A percentile compares a stretch with the other conserved stretches of the same genome.
Conservation (phyloP, 768 basidiomycete species). For the Naganishia randhawae region DNA sequence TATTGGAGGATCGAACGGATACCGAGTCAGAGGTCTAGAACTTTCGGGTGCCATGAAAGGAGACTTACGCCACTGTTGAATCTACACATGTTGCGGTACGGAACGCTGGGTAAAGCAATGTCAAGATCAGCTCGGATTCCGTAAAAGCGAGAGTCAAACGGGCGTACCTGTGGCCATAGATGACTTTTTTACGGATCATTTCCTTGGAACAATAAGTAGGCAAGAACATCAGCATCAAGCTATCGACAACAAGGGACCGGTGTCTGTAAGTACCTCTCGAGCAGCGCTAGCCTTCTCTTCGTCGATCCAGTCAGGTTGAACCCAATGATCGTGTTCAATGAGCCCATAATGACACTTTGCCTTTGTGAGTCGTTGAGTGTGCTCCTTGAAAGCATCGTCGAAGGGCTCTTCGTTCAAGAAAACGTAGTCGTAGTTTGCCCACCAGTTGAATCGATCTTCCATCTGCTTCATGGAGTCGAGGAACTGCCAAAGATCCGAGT, state of each 20-base stretch:
- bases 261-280: slow-evolving; percentile 50
- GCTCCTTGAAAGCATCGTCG: slow-evolving; percentile 66
- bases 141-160: neutral
- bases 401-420: slow-evolving; percentile 77
- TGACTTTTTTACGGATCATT: slow-evolving; percentile 62
- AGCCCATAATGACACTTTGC: slow-evolving; percentile 62
- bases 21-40: too few species aligned
- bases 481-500: slow-evolving; percentile 54
- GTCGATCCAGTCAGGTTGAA: slow-evolving; percentile 74
- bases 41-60: neutral
- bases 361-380: slow-evolving; percentile 59
- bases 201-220: slow-evolving; percentile 39
- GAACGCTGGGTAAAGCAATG: slow-evolving; percentile 37
- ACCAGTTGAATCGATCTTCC: slow-evolving; percentile 82
- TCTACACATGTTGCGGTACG: slow-evolving; percentile 91
- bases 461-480: slow-evolving; percentile 67
- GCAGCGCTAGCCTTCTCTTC: slow-evolving; percentile 62
- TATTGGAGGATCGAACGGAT: slow-evolving; percentile 46
- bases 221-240: too few species aligned
- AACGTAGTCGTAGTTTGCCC: slow-evolving; percentile 75
- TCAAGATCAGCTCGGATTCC: neutral
- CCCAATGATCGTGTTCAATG: slow-evolving; percentile 64
- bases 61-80: slow-evolving; percentile 79
- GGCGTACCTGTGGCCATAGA: slow-evolving; percentile 54
- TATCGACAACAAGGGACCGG: neutral